These are phyloP conservation scores for Fusarium tupiense DNA, from an alignment of 2,329 filamentous ascomycete species.

Conservation along the genomic window DNA sequence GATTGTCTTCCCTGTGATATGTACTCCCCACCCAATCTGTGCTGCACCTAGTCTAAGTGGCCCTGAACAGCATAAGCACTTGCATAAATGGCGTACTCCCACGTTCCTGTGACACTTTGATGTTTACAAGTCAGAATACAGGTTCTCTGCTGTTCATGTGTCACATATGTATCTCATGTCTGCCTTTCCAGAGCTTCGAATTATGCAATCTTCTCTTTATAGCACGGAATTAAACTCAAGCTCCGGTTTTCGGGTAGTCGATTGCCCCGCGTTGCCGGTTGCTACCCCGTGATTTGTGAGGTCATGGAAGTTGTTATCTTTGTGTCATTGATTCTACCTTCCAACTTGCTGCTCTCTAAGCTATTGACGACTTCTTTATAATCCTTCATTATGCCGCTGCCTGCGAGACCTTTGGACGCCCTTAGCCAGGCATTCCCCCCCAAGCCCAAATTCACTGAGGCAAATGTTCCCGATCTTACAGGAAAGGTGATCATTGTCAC, in stretches of 20 bases:
- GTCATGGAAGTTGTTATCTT: not conserved
- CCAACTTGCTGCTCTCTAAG: not conserved
- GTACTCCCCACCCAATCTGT: not conserved
- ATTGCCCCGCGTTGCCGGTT: slow-evolving; percentile 29
- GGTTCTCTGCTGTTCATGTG: not conserved
- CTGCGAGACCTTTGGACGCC: slow-evolving; percentile 21
- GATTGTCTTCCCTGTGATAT: not conserved
- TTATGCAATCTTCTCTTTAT: not conserved
- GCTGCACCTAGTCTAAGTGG: not conserved
- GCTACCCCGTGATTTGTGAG: slow-evolving; percentile 7
- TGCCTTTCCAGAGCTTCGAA: not conserved
- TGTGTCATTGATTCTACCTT: not conserved
- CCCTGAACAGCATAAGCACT: slow-evolving; percentile 10
- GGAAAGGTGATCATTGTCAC: slow-evolving; percentile 66
- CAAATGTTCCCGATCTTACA: slow-evolving; percentile 71
- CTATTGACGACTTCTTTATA: not conserved
- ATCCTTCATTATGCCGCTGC: slow-evolving; percentile 1
- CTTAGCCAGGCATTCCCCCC: slow-evolving; percentile 38
- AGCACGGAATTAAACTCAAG: not conserved
- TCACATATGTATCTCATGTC: not conserved
- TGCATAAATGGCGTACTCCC: slow-evolving; percentile 4
- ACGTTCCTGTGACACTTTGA: not conserved
- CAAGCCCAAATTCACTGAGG: slow-evolving; percentile 39
- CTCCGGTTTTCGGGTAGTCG: slow-evolving; percentile 6
- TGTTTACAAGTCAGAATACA: not conserved